These are phyloP conservation scores for Solanum megistacrolobum DNA, from an alignment of 257 asterid genomes.

Conservation along the genomic window DNA sequence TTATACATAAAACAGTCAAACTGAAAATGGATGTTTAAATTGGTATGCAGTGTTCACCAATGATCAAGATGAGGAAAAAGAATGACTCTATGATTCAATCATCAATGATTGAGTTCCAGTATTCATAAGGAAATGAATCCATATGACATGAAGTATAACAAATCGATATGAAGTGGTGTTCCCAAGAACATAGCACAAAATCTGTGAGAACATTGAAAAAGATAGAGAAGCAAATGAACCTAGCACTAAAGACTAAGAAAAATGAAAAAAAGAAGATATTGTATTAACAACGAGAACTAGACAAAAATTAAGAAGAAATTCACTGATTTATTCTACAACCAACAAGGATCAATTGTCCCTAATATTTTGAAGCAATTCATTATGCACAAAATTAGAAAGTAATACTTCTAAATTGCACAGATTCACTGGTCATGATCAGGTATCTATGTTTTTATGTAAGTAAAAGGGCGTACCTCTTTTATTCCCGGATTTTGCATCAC, in stretches of 20 bases:
- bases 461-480: conserved; percentile 46
- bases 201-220: background rate
- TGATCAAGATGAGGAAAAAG: background rate
- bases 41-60: background rate
- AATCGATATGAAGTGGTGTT: background rate
- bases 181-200: background rate
- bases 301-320: background rate
- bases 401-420: background rate
- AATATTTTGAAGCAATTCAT: background rate
- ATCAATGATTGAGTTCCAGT: background rate
- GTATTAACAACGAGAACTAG: background rate
- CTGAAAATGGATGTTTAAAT: background rate
- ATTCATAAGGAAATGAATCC: background rate
- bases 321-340: background rate
- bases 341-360: background rate
- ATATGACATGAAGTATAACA: background rate
- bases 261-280: background rate
- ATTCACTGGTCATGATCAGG: background rate
- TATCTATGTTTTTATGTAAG: background rate
- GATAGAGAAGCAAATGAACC: background rate
- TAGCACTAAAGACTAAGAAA: background rate
- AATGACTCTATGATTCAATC: background rate
- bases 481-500: conserved; percentile 95
- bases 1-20: background rate
- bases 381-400: background rate